Evolutionary conservation across 495 filamentous ascomycete genomes (phyloP), one percentile per base, ranked within the genome.

Genomic region (Hypomontagnella monticulosa): DNA sequence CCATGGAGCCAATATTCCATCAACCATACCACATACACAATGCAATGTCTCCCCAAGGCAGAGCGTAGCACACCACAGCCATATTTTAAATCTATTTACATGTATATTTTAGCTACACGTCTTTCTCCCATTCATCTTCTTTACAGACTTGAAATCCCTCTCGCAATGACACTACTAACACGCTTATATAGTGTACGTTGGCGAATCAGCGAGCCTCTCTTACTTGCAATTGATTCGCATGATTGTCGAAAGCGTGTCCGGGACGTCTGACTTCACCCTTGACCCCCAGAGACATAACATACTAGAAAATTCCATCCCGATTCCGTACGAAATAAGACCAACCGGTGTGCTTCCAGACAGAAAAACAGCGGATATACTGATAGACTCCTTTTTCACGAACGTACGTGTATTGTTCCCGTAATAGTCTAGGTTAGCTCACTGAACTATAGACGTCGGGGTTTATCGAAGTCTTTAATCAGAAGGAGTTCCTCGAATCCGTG

Each of bases 221-320:
- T 91, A 89, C 65, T 70, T 93, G 41, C 88, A 91, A 64, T 81
- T 89, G 57, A 84, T 92, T 38, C 87, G 89, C 32, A 87, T 90
- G 66, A 88, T 92, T 57, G 88, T 93, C 10, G 86, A 86, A 36
- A 87, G 81, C 43, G 85, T 85, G 11, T 84, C 85, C 18, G 89
- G 89, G 4, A 70, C 83, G 2, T 89, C 87, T 7, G 79, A 83
- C 4, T 92, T 93, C 55, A 91, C 89, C 7, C 78, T 84, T 44
- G 89, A 92, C 64, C 89, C 87, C 12, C 84, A 82, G 50, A 80
- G 89, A 42, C 88, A 91, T 71, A 85, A 85, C 19, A 89, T 93
- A 74, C 74, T 88, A 52, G 89, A 92, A 68, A 84, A 83, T 51
- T 76, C 75, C n/a, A 77, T 85, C 32, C 71, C 81, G 15, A 69